phyloP scores from a whole-genome alignment of 2,329 filamentous ascomycete species.

The Colletotrichum sojae region DNA sequence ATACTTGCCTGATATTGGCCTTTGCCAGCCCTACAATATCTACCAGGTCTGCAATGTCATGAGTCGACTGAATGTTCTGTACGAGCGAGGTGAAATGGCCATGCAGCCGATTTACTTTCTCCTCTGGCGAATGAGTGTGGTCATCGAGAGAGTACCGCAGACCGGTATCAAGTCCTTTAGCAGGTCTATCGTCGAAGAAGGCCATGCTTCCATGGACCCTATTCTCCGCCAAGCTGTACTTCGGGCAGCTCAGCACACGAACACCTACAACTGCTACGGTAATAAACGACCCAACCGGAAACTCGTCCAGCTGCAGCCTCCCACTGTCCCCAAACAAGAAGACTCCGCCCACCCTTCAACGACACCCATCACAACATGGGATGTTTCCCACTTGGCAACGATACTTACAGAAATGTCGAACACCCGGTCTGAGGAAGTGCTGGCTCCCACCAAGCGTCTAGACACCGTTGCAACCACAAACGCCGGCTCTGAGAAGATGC shows the following conservation, averaged over 20 bases:
- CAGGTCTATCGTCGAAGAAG: slow-evolving; percentile 20
- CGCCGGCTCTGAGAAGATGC: no score
- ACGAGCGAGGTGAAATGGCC: slow-evolving; percentile 43
- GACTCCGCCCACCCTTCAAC: no score
- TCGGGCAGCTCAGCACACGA: slow-evolving; percentile 27
- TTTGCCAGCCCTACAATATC: slow-evolving; percentile 54
- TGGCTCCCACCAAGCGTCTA: no score
- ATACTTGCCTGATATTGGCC: slow-evolving; percentile 48
- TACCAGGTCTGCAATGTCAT: slow-evolving; percentile 53
- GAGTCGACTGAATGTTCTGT: slow-evolving; percentile 48
- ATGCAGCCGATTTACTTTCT: slow-evolving; percentile 58
- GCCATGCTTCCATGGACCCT: slow-evolving; percentile 14
- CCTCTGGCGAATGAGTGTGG: slow-evolving; percentile 50
- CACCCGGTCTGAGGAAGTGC: no score
- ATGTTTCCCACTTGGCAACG: no score
- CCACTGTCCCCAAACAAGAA: no score
- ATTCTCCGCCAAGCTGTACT: slow-evolving; percentile 26
- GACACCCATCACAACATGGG: no score
- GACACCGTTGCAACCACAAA: no score
- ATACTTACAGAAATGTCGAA: no score
- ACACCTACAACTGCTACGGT: slow-evolving; percentile 31
- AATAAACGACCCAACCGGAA: no score
- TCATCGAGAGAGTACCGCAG: slow-evolving; percentile 15
- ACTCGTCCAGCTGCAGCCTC: no score
- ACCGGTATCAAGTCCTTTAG: slow-evolving; percentile 8